Percentiles rank a stretch among this genome's conserved stretches.
Evolutionary conservation across 164 flowering plant genomes (phyloP).

Genomic region (Macadamia tetraphylla): DNA sequence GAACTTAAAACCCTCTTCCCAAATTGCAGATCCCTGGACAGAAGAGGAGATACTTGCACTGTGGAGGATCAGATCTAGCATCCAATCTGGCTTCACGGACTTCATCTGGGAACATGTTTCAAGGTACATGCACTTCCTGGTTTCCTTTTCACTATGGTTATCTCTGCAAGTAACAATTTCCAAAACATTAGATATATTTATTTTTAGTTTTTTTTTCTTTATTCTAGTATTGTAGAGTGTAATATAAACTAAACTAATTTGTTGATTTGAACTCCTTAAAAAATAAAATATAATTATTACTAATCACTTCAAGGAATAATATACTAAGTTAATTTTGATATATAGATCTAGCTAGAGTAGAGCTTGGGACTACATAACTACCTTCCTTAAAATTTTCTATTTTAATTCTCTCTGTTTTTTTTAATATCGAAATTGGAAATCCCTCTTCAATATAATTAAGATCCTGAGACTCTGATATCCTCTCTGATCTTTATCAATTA

Average conservation of each 20-base stretch:
- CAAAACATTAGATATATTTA: too few species aligned
- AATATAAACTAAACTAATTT: too few species aligned
- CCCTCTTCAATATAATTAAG: too few species aligned
- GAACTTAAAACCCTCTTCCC: constrained; percentile 12
- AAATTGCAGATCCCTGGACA: constrained; percentile 37
- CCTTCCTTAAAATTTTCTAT: too few species aligned
- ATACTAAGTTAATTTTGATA: neutral
- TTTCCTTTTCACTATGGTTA: neutral
- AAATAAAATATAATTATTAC: too few species aligned
- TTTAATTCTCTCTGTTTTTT: too few species aligned
- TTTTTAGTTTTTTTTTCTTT: neutral
- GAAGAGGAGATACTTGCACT: constrained; percentile 57
- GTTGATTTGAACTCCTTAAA: neutral
- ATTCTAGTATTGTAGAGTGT: neutral
- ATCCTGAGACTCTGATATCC: too few species aligned
- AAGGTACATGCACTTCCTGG: constrained; percentile 32
- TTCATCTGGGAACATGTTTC: constrained; percentile 77
- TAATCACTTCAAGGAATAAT: neutral
- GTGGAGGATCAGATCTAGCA: constrained; percentile 58
- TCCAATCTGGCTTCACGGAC: constrained; percentile 57
- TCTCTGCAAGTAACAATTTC: neutral
- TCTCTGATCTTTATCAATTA: too few species aligned
- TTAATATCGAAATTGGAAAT: too few species aligned
- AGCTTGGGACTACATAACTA: too few species aligned
- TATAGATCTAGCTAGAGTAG: too few species aligned